Percentiles rank a stretch among this genome's conserved stretches.
These are phyloP conservation scores for Fusarium bactridioides DNA, from an alignment of 2,329 filamentous ascomycete species.

Conservation along the genomic window DNA sequence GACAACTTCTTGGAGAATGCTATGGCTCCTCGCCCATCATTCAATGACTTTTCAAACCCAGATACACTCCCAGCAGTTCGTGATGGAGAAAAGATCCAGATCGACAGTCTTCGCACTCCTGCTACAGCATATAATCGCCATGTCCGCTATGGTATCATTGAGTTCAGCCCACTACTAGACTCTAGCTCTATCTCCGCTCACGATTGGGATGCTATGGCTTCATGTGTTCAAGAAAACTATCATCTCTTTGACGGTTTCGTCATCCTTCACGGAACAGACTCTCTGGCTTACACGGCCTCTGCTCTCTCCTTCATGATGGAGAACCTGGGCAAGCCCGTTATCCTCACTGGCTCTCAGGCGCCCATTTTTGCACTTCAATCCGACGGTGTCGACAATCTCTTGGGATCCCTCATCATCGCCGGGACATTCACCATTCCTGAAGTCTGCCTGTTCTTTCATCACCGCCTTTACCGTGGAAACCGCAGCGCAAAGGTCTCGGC, in stretches of 20 bases:
- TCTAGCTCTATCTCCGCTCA: conserved; percentile 88
- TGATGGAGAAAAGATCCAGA: conserved; percentile 56
- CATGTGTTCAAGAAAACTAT: conserved; percentile 84
- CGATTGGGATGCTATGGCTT: conserved; percentile 86
- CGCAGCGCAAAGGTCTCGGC: conserved; percentile 88
- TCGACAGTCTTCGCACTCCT: conserved; percentile 80
- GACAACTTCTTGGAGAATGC: conserved; percentile 82
- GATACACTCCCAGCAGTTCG: conserved; percentile 61
- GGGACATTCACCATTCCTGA: conserved; percentile 93
- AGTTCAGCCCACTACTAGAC: conserved; percentile 86
- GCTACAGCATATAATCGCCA: conserved; percentile 81
- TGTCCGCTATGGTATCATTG: conserved; percentile 83
- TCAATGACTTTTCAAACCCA: conserved; percentile 71
- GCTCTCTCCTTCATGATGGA: conserved; percentile 93
- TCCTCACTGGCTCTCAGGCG: conserved; percentile 83
- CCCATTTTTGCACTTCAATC: conserved; percentile 91
- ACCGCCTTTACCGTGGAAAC: conserved; percentile 89
- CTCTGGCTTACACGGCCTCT: conserved; percentile 86
- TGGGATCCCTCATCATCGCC: conserved; percentile 87
- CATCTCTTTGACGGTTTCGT: conserved; percentile 90
- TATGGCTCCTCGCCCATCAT: conserved; percentile 82
- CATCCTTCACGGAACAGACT: conserved; percentile 90
- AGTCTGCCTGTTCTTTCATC: conserved; percentile 93
- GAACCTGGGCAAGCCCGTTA: conserved; percentile 89
- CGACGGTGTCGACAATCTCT: conserved; percentile 89